phyloP scores from a whole-genome alignment of 495 filamentous ascomycete genomes.

The Penicillium maclennaniae region DNA sequence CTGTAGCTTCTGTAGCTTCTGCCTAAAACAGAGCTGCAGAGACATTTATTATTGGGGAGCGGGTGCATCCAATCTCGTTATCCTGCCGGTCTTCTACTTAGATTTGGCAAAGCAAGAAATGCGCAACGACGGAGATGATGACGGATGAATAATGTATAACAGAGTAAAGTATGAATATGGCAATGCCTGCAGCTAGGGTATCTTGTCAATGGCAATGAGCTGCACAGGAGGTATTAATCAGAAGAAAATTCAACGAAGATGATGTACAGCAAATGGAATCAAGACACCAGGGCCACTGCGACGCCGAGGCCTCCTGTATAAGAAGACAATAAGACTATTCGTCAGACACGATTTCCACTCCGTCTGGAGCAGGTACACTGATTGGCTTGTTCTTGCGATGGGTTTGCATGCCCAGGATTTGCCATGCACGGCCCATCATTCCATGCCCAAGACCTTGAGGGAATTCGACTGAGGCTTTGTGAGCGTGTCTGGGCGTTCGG shows the following conservation, averaged over 20 bases:
- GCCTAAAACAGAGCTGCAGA: too few relatives aligned
- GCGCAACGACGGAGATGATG: background rate
- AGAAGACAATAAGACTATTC: conserved; percentile 9
- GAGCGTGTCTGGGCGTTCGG: conserved; percentile 24
- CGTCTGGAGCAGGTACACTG: conserved; percentile 11
- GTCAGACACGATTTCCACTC: conserved; percentile 22
- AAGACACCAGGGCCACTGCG: background rate
- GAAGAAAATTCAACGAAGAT: background rate
- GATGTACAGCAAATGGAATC: background rate
- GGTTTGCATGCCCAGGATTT: conserved; percentile 43
- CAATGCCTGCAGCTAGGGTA: conserved; percentile 14
- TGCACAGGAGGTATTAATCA: conserved; percentile 9
- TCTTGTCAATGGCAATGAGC: conserved; percentile 11
- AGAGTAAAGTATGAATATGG: background rate
- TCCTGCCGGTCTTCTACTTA: too few relatives aligned
- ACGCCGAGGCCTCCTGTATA: background rate
- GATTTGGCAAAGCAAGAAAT: too few relatives aligned
- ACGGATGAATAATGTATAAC: background rate
- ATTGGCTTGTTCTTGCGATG: conserved; percentile 23
- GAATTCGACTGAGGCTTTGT: conserved; percentile 31
- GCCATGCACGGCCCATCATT: conserved; percentile 46
- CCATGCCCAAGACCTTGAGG: conserved; percentile 38
- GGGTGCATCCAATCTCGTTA: too few relatives aligned
- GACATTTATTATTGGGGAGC: too few relatives aligned
- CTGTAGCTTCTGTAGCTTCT: too few relatives aligned